Base-by-base conservation (phyloP, 2,329 filamentous ascomycete genomes). In the Calonectria hongkongensis region DNA sequence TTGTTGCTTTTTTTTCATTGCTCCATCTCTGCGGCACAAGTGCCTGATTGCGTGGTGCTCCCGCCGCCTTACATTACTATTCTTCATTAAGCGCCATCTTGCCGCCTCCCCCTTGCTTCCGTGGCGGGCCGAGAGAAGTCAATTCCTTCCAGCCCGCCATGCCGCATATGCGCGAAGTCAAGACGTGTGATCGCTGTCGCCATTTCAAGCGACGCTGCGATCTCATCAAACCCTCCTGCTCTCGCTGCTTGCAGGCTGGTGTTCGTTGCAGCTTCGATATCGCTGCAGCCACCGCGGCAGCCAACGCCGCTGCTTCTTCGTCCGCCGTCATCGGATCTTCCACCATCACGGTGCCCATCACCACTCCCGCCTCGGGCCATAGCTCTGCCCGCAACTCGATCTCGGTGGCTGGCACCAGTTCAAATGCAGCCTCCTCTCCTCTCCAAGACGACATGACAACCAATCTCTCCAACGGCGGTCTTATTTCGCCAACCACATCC, bases 191-290 rank as follows among this genome's bases (percentile, higher is more conserved):
- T 67, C 81, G 82, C 64, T 84, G 82, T 70, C 82, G 82, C 63
- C 81, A 83, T 62, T 83, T 83, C 74, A 84, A 84, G 73, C 80
- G 82, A 51, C 79, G 82, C 56, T 84, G 82, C 75, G 82, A 84
- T 65, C 79, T 83, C 13, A 69, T 82, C 48, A 83, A 82, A 73
- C 82, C 82, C 12, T 79, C 82, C 2, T 84, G 82, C 72, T 80
- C 82, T 9, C 80, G 82, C 48, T 84, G 82, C 68, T 71, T 82
- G 4, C 81, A 83, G 66, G 82, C 82, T 4, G 78, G 80, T 28
- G 79, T 82, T 25, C 79, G 76, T 33, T 84, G 82, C 76, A 83
- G 81, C 74, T 84, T 82, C 68, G 79, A 81, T 51, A 65, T 76
- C 21, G 74, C 76, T 16, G 72, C 73, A 10, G 72, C 73, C 16